Conservation (phyloP, 768 basidiomycete genomes). For the Serendipita sp. region DNA sequence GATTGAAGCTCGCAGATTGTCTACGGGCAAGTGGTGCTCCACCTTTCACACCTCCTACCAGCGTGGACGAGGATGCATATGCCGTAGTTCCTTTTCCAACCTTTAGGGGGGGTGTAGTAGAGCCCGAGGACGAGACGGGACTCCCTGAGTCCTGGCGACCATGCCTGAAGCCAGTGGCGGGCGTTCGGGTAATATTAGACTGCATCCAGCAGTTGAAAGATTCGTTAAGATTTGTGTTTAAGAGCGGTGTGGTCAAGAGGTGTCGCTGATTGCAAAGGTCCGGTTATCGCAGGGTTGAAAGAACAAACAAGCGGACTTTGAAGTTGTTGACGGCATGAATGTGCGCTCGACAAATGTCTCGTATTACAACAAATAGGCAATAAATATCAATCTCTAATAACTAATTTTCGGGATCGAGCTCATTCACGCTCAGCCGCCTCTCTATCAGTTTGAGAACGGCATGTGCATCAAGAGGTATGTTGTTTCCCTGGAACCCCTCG, state of each 20-base stretch:
- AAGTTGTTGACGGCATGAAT: background rate
- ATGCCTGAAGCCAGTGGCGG: background rate
- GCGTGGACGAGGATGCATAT: background rate
- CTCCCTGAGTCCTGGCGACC: background rate
- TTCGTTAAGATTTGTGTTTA: background rate
- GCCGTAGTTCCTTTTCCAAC: background rate
- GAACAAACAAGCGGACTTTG: background rate
- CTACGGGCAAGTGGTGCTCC: slow-evolving; percentile 36
- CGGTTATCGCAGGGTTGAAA: background rate
- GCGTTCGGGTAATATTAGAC: background rate
- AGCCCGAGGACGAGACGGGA: background rate
- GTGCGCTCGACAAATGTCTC: background rate
- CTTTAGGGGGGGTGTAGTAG: background rate
- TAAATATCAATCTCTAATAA: background rate
- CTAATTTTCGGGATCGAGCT: background rate
- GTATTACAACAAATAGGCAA: background rate
- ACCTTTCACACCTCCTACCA: background rate
- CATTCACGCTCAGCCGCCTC: background rate
- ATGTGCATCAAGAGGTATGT: slow-evolving; percentile 64
- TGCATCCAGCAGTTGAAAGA: background rate
- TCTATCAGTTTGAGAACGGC: background rate
- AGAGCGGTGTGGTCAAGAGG: background rate
- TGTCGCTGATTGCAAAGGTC: background rate
- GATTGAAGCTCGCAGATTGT: slow-evolving; percentile 62
- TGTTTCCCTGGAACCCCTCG: slow-evolving; percentile 73